Conservation (phyloP, 2,329 filamentous ascomycete species). For the Alternaria burnsii region DNA sequence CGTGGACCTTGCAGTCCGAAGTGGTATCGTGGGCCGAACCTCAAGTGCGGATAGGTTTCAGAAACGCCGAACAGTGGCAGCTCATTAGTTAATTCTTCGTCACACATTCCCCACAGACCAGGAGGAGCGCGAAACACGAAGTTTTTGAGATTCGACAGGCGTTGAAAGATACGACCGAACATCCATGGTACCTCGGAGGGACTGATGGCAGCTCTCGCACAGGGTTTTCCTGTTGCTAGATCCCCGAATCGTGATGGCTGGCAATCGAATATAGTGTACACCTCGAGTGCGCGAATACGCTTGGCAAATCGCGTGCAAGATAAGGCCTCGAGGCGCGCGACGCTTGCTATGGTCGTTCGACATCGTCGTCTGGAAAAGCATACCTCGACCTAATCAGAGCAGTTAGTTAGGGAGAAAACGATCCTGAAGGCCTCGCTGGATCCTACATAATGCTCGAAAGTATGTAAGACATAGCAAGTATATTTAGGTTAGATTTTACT, state of each 20-base stretch:
- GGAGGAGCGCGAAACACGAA: constrained; percentile 4
- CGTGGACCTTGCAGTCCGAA: not conserved
- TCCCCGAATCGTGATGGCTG: not conserved
- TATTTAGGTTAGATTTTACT: not conserved
- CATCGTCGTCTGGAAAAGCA: constrained; percentile 1
- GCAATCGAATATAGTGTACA: not conserved
- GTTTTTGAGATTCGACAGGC: not conserved
- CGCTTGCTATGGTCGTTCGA: not conserved
- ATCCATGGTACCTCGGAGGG: not conserved
- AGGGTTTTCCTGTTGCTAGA: not conserved
- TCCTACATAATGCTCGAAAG: not conserved
- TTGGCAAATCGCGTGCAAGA: constrained; percentile 5
- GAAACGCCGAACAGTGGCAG: not conserved
- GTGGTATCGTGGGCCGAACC: not conserved
- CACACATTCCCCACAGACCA: not conserved
- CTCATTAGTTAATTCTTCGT: not conserved
- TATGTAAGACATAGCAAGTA: not conserved
- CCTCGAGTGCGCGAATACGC: constrained; percentile 3
- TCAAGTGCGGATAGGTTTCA: not conserved
- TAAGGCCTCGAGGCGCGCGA: constrained; percentile 2
- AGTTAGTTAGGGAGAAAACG: not conserved
- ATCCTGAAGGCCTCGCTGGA: not conserved
- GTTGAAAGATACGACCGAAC: not conserved
- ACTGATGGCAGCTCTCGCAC: not conserved
- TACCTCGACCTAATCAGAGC: not conserved